Conservation (phyloP, 1,284 basidiomycete species). For the Rhizoctonia solani region DNA sequence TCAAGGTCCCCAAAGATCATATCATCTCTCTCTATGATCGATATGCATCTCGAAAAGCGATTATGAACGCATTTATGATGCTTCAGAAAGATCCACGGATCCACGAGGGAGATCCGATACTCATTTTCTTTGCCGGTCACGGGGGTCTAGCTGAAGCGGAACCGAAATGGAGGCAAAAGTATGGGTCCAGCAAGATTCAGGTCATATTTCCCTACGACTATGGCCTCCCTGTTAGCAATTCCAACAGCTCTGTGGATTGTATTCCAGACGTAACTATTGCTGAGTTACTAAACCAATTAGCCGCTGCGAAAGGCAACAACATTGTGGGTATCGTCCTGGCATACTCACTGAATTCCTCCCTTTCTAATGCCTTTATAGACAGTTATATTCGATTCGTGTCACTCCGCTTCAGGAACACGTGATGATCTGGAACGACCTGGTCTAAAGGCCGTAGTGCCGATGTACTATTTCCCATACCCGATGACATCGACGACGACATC, state of each 20-base stretch:
- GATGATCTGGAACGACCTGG: not conserved
- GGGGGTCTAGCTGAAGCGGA: not conserved
- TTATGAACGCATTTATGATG: not conserved
- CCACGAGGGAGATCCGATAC: not conserved
- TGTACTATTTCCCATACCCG: not conserved
- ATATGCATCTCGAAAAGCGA: not conserved
- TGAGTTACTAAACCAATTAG: not conserved
- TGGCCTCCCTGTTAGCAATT: not conserved
- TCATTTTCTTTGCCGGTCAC: conserved; percentile 1
- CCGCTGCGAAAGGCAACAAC: not conserved
- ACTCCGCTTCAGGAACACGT: not conserved
- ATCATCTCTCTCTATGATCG: not conserved
- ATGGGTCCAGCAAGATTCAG: not conserved
- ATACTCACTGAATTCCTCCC: not conserved
- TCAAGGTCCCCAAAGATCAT: not conserved
- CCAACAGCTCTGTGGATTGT: not conserved
- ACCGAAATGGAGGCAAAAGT: not conserved
- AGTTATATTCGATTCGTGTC: conserved; percentile 1
- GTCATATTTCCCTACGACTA: conserved; percentile 1
- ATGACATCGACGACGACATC: not conserved
- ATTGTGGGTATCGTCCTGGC: not conserved
- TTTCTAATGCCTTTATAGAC: not conserved
- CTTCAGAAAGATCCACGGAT: not conserved
- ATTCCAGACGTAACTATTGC: not conserved
- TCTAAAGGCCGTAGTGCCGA: not conserved